These are phyloP conservation scores for Naganishia kalamii DNA, from an alignment of 768 basidiomycete species.

Conservation along the genomic window DNA sequence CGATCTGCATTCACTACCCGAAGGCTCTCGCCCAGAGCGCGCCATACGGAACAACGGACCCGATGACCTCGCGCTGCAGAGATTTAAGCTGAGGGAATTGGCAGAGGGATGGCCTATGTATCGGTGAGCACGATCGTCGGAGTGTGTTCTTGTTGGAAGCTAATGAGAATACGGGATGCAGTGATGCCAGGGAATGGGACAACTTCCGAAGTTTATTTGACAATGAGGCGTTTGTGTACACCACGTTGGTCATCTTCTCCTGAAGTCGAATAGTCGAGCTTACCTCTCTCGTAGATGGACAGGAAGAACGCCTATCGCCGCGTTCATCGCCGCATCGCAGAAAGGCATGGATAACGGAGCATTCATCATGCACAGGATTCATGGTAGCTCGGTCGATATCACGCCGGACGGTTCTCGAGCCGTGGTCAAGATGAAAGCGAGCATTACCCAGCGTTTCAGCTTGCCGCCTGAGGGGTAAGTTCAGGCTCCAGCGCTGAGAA, in stretches of 20 bases:
- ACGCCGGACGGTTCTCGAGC: slow-evolving; percentile 27
- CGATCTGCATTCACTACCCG: slow-evolving; percentile 17
- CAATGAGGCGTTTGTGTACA: slow-evolving; percentile 19
- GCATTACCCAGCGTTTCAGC: slow-evolving; percentile 37
- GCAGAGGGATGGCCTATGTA: slow-evolving; percentile 22
- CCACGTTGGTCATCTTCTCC: background rate
- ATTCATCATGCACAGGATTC: slow-evolving; percentile 28
- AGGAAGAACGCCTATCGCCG: background rate
- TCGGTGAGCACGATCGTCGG: slow-evolving; percentile 1
- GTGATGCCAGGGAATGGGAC: slow-evolving; percentile 15
- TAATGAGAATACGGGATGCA: background rate
- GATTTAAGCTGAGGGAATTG: slow-evolving; percentile 14
- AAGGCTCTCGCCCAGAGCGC: slow-evolving; percentile 10
- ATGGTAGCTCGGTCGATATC: slow-evolving; percentile 37
- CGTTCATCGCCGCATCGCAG: slow-evolving; percentile 10
- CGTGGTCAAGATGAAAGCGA: slow-evolving; percentile 27
- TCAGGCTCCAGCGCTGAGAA: background rate
- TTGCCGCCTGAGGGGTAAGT: slow-evolving; percentile 27
- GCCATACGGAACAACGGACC: slow-evolving; percentile 20
- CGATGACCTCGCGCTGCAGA: slow-evolving; percentile 8
- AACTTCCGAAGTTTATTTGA: slow-evolving; percentile 17
- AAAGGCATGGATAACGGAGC: slow-evolving; percentile 16
- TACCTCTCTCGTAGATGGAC: background rate
- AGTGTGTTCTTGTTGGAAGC: background rate
- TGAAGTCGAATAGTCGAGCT: background rate